phyloP scores from a whole-genome alignment of 208 protist genomes.

The Phytomonas sp. region DNA sequence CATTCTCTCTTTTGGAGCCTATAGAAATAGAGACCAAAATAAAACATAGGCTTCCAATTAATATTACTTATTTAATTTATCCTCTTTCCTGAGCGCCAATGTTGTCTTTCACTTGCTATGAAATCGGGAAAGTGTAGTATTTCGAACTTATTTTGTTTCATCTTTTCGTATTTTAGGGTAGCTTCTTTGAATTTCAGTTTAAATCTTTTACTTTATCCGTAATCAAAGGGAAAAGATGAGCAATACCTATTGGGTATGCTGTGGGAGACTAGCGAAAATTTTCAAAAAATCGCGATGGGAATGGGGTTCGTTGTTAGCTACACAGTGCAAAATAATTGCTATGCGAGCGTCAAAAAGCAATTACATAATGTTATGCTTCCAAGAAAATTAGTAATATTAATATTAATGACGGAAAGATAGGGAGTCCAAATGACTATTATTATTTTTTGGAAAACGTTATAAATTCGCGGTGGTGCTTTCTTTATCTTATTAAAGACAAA shows the following conservation, averaged over 20 bases:
- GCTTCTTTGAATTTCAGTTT: neutral
- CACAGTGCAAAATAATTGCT: neutral
- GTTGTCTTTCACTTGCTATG: neutral
- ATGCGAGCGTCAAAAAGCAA: neutral
- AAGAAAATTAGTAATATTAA: neutral
- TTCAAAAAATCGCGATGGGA: neutral
- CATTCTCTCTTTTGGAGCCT: neutral
- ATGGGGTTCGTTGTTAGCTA: neutral
- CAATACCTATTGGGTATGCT: neutral
- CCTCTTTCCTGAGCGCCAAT: neutral
- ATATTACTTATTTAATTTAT: neutral
- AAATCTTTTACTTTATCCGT: neutral
- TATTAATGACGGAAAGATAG: neutral
- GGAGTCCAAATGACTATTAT: neutral
- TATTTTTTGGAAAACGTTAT: neutral
- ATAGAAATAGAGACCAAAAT: neutral
- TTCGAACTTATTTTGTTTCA: neutral
- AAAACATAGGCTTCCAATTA: neutral
- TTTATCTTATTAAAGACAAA: conserved; percentile 3
- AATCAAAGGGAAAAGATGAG: neutral
- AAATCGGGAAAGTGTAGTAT: neutral
- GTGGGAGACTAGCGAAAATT: neutral
- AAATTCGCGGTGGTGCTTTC: neutral
- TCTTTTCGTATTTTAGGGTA: neutral
- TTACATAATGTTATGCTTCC: neutral